A percentile compares a stretch with the other conserved stretches of the same genome.
Evolutionary conservation across 2,329 filamentous ascomycete species (phyloP).

Genomic region (Fusarium chaquense): DNA sequence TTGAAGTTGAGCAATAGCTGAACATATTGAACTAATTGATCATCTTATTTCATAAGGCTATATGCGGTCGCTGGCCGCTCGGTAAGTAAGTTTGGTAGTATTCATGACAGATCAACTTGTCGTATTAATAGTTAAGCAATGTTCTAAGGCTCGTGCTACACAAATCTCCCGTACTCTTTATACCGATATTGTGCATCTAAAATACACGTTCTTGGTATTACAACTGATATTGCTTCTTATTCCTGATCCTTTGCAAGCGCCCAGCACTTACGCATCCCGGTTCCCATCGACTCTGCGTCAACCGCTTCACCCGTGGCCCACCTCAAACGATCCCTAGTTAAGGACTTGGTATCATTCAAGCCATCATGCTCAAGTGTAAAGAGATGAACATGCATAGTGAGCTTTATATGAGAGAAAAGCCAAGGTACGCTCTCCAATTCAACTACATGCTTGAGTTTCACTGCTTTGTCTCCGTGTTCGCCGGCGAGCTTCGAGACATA

Average conservation of each 20-base stretch:
- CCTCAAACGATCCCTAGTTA: constrained; percentile 37
- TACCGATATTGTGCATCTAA: background rate
- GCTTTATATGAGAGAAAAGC: constrained; percentile 68
- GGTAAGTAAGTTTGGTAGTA: background rate
- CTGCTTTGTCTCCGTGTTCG: constrained; percentile 12
- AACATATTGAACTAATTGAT: background rate
- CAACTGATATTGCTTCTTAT: constrained; percentile 20
- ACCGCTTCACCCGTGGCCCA: constrained; percentile 58
- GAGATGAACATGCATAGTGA: constrained; percentile 69
- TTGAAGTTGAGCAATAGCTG: background rate
- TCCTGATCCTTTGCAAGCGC: constrained; percentile 53
- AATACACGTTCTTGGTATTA: background rate
- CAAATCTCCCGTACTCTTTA: background rate
- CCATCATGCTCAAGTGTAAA: constrained; percentile 54
- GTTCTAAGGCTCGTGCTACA: background rate
- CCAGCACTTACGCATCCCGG: constrained; percentile 71
- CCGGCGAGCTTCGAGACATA: constrained; percentile 51
- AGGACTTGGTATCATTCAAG: constrained; percentile 11
- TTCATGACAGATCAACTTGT: background rate
- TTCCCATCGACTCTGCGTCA: constrained; percentile 67
- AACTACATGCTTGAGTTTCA: constrained; percentile 49
- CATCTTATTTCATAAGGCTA: background rate
- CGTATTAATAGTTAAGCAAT: background rate
- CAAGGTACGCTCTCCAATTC: constrained; percentile 67
- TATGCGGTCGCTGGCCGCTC: background rate